Conservation (phyloP, 805 yeast genomes). For the Kodamaea kaohsiungensis region DNA sequence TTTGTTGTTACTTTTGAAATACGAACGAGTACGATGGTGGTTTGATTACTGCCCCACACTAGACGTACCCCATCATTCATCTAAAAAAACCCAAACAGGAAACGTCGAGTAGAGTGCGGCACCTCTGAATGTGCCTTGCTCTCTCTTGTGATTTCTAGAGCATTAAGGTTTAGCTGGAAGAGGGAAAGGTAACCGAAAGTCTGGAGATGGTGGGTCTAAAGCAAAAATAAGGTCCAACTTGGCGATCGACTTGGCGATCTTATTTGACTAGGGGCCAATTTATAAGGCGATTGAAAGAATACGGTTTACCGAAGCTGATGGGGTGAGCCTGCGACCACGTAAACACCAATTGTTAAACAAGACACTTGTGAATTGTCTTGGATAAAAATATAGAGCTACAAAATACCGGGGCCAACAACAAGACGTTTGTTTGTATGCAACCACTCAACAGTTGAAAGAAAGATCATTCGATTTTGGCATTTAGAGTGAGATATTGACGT, state of each 20-base stretch:
- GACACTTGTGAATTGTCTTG: background rate
- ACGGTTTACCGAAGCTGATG: too few species aligned
- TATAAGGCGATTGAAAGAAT: too few species aligned
- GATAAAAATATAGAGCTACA: background rate
- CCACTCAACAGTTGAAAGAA: background rate
- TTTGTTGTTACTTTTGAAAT: too few species aligned
- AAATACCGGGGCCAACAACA: background rate
- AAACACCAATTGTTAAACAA: background rate
- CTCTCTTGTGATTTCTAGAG: background rate
- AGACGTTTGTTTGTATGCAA: background rate
- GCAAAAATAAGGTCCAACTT: too few species aligned
- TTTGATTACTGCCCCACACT: background rate
- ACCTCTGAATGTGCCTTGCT: background rate
- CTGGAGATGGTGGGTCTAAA: too few species aligned
- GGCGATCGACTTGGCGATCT: too few species aligned
- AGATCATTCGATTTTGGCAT: slow-evolving; percentile 2
- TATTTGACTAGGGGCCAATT: too few species aligned
- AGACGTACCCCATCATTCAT: background rate
- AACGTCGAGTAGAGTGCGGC: background rate
- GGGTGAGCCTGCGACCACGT: background rate
- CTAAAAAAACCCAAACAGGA: background rate
- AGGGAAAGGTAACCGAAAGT: too few species aligned
- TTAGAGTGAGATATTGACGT: background rate
- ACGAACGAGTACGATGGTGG: background rate
- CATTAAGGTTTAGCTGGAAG: too few species aligned